Evolutionary conservation across 1,139 yeast genomes (phyloP).

Genomic region (Blastobotrys capitulatus): DNA sequence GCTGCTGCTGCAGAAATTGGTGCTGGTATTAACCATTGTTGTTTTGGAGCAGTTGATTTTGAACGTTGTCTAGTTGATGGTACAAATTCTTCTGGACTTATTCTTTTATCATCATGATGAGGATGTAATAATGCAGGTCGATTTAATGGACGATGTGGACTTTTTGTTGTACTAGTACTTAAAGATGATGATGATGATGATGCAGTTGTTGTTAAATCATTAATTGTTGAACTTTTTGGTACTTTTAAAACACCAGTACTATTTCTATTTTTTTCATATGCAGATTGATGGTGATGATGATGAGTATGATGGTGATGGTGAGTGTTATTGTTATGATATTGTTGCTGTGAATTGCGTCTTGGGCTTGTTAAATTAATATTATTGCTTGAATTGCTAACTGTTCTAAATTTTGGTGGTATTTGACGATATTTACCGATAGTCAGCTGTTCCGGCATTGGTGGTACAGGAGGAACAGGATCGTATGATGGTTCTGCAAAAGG

Average conservation of each 20-base stretch:
- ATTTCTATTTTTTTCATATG: constrained; percentile 1
- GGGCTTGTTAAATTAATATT: background rate
- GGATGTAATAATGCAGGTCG: constrained; percentile 16
- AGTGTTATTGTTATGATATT: no score
- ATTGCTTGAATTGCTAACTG: constrained; percentile 1
- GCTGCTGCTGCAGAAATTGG: constrained; percentile 3
- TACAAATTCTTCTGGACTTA: background rate
- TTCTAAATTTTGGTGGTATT: constrained; percentile 5
- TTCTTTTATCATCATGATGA: constrained; percentile 3
- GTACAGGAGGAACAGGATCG: constrained; percentile 22
- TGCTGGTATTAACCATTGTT: constrained; percentile 2
- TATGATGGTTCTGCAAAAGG: constrained; percentile 9
- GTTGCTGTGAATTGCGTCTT: background rate
- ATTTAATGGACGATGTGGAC: constrained; percentile 15
- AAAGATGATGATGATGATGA: background rate
- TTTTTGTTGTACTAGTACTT: background rate
- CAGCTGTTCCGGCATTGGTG: constrained; percentile 25
- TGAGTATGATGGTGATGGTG: background rate
- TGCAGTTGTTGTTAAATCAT: background rate
- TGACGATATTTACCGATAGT: constrained; percentile 17
- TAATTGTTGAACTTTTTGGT: constrained; percentile 6
- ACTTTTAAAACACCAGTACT: constrained; percentile 7
- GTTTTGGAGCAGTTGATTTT: constrained; percentile 22
- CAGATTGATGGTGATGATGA: background rate
- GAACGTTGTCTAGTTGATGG: constrained; percentile 16